A percentile compares a stretch with the other conserved stretches of the same genome.
Conservation (phyloP, 2,329 filamentous ascomycete genomes). For the Exophiala spinifera region DNA sequence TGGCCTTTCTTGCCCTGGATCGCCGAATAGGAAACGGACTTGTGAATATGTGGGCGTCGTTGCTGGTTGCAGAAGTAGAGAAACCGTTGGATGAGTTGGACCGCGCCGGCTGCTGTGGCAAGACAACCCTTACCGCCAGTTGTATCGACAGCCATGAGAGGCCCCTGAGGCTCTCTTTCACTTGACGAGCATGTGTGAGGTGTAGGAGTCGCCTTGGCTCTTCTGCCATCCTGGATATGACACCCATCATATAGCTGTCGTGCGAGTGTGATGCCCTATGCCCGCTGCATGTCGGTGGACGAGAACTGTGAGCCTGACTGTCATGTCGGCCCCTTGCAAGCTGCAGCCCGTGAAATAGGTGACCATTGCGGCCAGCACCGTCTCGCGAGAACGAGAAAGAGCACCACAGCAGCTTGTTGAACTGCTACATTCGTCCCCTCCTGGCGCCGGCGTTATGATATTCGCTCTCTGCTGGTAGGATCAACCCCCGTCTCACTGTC, state of each 20-base stretch:
- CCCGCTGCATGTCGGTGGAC: neutral
- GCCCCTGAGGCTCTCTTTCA: too few species aligned
- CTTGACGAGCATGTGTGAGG: neutral
- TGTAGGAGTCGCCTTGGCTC: too few species aligned
- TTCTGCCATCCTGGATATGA: constrained; percentile 15
- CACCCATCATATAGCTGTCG: constrained; percentile 17
- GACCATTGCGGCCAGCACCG: neutral
- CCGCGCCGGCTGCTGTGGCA: neutral
- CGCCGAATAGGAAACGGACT: neutral
- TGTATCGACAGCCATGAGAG: neutral
- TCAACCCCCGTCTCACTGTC: too few species aligned
- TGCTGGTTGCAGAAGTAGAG: neutral
- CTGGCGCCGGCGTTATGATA: too few species aligned
- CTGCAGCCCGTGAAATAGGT: too few species aligned
- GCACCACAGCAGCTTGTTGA: too few species aligned
- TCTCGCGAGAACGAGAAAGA: too few species aligned
- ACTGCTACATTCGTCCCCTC: too few species aligned
- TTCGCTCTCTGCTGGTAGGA: neutral
- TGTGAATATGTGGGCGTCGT: neutral
- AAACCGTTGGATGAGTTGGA: neutral
- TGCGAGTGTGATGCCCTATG: neutral
- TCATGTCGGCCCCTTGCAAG: neutral
- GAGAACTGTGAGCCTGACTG: neutral
- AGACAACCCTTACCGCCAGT: neutral
- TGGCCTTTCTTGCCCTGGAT: neutral